phyloP scores from a whole-genome alignment of 352 stramenopile species.

The Detonula confervacea region DNA sequence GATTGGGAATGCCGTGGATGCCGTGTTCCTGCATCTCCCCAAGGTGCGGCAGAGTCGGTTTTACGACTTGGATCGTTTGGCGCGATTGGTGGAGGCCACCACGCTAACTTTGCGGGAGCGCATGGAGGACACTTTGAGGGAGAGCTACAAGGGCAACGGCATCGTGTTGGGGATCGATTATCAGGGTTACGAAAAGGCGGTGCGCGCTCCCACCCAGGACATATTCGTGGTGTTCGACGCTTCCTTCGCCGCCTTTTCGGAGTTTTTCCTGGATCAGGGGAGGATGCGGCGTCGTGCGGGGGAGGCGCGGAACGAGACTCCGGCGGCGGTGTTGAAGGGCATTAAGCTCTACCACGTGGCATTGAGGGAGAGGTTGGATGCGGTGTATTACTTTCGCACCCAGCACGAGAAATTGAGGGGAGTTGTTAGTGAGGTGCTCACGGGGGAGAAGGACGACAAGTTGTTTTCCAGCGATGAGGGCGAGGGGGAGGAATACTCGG shows the following conservation, averaged over 20 bases:
- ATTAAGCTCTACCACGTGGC: conserved; percentile 73
- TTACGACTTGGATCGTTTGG: conserved; percentile 77
- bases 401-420: conserved; percentile 73
- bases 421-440: conserved; percentile 77
- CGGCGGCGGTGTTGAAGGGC: conserved; percentile 67
- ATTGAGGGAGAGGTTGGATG: conserved; percentile 73
- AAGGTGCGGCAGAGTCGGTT: conserved; percentile 77
- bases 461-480: not conserved
- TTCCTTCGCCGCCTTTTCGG: conserved; percentile 66
- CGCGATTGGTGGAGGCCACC: conserved; percentile 72
- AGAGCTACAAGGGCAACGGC: conserved; percentile 54
- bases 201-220: conserved; percentile 72
- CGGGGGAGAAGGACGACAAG: conserved; percentile 49
- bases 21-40: conserved; percentile 76
- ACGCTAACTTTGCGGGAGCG: conserved; percentile 70
- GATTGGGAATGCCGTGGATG: conserved; percentile 57
- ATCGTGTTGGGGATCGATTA: conserved; percentile 77
- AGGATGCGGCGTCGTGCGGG: conserved; percentile 55
- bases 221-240: conserved; percentile 83
- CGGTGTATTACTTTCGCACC: conserved; percentile 76
- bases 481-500: conserved; percentile 34
- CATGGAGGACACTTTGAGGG: conserved; percentile 67
- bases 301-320: conserved; percentile 45
- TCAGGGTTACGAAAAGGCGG: conserved; percentile 71
- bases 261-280: conserved; percentile 80